Percentiles rank a stretch among this genome's conserved stretches.
Evolutionary conservation across 257 asterid genomes (phyloP).

Genomic region (Phtheirospermum japonicum): DNA sequence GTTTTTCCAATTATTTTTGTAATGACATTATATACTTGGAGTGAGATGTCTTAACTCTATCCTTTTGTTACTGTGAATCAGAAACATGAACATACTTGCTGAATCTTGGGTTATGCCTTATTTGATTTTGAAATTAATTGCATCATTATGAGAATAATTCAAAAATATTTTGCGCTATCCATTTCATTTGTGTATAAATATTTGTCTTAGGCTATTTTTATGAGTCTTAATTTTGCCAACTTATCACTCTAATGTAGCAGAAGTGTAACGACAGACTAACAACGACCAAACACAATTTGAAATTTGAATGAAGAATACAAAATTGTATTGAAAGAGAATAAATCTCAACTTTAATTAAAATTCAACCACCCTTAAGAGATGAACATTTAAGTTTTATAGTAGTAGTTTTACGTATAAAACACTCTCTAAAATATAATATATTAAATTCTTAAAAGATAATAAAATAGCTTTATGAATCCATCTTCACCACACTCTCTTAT

Average conservation of each 20-base stretch:
- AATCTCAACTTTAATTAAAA: too few species aligned
- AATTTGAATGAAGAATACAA: too few species aligned
- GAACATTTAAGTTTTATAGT: too few species aligned
- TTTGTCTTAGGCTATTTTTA: constrained; percentile 17
- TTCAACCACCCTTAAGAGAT: too few species aligned
- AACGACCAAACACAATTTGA: too few species aligned
- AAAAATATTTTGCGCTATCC: constrained; percentile 9
- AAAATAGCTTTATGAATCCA: too few species aligned
- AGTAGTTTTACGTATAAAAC: too few species aligned
- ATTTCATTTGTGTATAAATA: constrained; percentile 2
- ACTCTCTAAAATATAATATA: too few species aligned
- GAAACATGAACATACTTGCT: neutral
- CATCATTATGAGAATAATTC: constrained; percentile 12
- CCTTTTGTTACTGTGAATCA: constrained; percentile 15
- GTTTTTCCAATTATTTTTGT: constrained; percentile 15
- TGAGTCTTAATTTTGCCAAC: constrained; percentile 9
- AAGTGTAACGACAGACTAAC: too few species aligned
- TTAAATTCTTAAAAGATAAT: too few species aligned
- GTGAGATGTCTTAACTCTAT: constrained; percentile 9
- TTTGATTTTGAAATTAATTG: constrained; percentile 2
- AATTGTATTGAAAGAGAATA: too few species aligned
- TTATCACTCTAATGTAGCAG: neutral
- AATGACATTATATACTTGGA: neutral
- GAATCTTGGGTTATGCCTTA: constrained; percentile 9
- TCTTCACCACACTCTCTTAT: neutral